phyloP scores from a whole-genome alignment of 345 rosid species.

The Heritiera littoralis region DNA sequence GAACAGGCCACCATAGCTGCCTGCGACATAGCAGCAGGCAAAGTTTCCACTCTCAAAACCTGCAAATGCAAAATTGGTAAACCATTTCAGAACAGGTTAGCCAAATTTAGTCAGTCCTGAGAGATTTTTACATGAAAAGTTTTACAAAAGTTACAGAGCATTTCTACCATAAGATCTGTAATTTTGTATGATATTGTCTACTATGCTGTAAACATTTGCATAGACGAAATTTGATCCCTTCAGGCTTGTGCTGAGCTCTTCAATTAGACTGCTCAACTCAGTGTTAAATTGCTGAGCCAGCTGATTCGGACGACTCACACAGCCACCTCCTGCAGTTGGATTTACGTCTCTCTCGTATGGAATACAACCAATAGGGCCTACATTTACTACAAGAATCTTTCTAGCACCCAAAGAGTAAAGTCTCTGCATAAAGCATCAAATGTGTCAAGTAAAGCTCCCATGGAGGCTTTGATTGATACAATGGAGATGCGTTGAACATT shows the following conservation, averaged over 20 bases:
- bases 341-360: constrained; percentile 63
- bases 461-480: not conserved
- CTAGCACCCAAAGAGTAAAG: constrained; percentile 63
- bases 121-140: not conserved
- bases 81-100: constrained; percentile 2
- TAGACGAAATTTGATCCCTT: constrained; percentile 52
- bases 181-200: constrained; percentile 55
- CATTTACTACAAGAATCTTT: constrained; percentile 61
- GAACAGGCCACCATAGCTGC: constrained; percentile 58
- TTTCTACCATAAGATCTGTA: constrained; percentile 50
- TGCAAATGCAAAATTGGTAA: not conserved
- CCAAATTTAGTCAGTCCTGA: too few species aligned
- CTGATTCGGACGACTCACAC: constrained; percentile 57
- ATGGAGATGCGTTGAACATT: constrained; percentile 7
- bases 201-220: constrained; percentile 55
- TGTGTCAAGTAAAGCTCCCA: not conserved
- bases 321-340: constrained; percentile 42
- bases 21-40: constrained; percentile 62
- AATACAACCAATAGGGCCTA: constrained; percentile 85
- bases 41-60: constrained; percentile 58
- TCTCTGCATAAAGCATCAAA: constrained; percentile 43
- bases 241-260: constrained; percentile 43
- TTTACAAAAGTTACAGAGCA: not conserved
- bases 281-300: constrained; percentile 60
- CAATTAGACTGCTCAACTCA: constrained; percentile 41